phyloP scores from a whole-genome alignment of 2,329 filamentous ascomycete genomes.

The Scolecobasidium constrictum region DNA sequence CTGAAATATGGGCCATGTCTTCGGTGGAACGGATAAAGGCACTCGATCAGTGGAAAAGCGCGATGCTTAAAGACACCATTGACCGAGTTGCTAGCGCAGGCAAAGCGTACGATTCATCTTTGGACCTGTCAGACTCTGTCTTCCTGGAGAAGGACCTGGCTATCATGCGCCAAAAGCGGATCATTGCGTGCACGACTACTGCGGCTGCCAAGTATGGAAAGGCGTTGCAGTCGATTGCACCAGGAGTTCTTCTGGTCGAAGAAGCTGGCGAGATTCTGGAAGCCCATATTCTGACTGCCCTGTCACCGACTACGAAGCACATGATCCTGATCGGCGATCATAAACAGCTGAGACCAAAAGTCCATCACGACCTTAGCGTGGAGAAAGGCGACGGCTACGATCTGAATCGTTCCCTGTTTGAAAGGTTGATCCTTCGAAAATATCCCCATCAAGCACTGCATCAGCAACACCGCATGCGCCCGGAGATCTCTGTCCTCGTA shows the following conservation, averaged over 20 bases:
- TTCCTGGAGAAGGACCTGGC: constrained; percentile 18
- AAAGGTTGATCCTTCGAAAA: constrained; percentile 49
- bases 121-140: constrained; percentile 26
- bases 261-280: constrained; percentile 67
- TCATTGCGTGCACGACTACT: constrained; percentile 64
- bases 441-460: constrained; percentile 43
- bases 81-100: constrained; percentile 28
- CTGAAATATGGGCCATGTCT: constrained; percentile 44
- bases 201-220: constrained; percentile 52
- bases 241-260: constrained; percentile 55
- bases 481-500: constrained; percentile 53
- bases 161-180: constrained; percentile 39
- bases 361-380: constrained; percentile 48
- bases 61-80: constrained; percentile 39
- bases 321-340: constrained; percentile 64
- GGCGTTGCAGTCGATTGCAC: constrained; percentile 41
- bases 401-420: constrained; percentile 58
- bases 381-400: constrained; percentile 57
- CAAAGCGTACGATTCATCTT: constrained; percentile 30
- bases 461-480: constrained; percentile 58
- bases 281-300: constrained; percentile 51
- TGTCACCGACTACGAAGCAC: constrained; percentile 47
- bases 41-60: constrained; percentile 21
- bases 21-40: constrained; percentile 25
- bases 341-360: constrained; percentile 59